Evolutionary conservation across 345 rosid genomes (phyloP).

Genomic region (Euphorbia tirucalli): DNA sequence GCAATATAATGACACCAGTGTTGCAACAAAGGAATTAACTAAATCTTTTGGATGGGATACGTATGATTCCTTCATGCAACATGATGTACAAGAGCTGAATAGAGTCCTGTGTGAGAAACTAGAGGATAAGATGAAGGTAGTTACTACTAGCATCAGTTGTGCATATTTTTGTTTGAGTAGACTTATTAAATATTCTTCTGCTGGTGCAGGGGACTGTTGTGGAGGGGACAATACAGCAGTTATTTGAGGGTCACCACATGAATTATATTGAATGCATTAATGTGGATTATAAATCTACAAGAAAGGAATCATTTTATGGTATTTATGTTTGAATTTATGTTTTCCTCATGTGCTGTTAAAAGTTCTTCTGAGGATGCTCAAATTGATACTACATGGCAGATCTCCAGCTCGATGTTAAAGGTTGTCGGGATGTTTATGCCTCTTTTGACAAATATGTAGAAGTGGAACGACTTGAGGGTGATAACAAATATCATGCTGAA

Average conservation of each 20-base stretch:
- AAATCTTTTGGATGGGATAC: conserved; percentile 99
- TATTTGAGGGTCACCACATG: conserved; percentile 99
- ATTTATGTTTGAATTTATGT: conserved; percentile 18
- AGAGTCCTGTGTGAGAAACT: conserved; percentile 93
- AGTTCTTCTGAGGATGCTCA: neutral
- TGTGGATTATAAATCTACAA: conserved; percentile 89
- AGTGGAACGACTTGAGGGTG: conserved; percentile 96
- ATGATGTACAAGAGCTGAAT: conserved; percentile 97
- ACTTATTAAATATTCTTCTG: conserved; percentile 11
- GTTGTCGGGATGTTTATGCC: conserved; percentile 92
- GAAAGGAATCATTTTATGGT: conserved; percentile 98
- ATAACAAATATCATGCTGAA: conserved; percentile 92
- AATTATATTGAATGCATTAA: conserved; percentile 92
- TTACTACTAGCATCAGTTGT: neutral
- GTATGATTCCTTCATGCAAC: conserved; percentile 97
- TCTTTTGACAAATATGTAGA: conserved; percentile 98
- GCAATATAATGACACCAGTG: conserved; percentile 87
- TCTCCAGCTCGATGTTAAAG: conserved; percentile 98
- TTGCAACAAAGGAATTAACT: conserved; percentile 92
- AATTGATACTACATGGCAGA: conserved; percentile 43
- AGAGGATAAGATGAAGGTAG: conserved; percentile 97
- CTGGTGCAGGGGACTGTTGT: conserved; percentile 81
- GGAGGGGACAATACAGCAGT: conserved; percentile 91
- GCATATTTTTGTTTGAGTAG: neutral
- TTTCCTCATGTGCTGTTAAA: neutral